Evolutionary conservation across 2,329 filamentous ascomycete genomes (phyloP), one percentile per base, ranked within the genome.

Genomic region (Ophiostoma quercus): DNA sequence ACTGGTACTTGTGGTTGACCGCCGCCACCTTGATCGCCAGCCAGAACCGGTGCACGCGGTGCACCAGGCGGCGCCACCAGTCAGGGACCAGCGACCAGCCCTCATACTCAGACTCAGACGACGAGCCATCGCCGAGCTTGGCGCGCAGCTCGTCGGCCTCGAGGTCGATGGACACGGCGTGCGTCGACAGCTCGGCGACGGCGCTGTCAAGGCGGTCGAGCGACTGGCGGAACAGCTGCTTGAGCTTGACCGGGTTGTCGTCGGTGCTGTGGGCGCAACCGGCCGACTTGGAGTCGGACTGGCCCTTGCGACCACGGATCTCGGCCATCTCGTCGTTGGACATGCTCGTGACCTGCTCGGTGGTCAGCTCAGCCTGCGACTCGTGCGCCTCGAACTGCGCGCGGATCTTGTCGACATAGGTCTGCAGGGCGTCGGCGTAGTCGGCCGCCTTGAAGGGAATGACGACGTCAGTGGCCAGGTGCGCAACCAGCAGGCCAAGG

Each of bases 1-100:
- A 82, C 84, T 97, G 96, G 82, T 96, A 96, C 77, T 91, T 90
- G 41, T 82, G 83, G 78, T 98, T 98, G 63, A 90, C 85, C 25
- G 39, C 43, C n/a, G 54, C n/a, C 39, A 73, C 67, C 66, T 74
- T 66, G 54, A 72, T 5, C 0, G 68, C 72, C 37, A 72, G 68
- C 69, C 65, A 70, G 41, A 72, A 3, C 12, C 79, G 82, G 37
- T 87, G 84, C 68, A 96, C 86, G 22, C 86, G 81, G 70, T 85
- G 66, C 3, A 72, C 69, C 25, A 77, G 74, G 73, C 88, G 89
- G 74, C 89, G 87, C 88, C 92, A 95, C 92, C 92, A 95, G 0
- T 34, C 60, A 39, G 71, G 69, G 2, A 47, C 60, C 22, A 69
- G 25, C n/a, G 69, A 19, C 8, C 69, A n/a, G 5, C 22, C 16